Evolutionary conservation across 2,329 filamentous ascomycete genomes (phyloP), one percentile per base, ranked within the genome.

Genomic region (Diplodia sapinea): DNA sequence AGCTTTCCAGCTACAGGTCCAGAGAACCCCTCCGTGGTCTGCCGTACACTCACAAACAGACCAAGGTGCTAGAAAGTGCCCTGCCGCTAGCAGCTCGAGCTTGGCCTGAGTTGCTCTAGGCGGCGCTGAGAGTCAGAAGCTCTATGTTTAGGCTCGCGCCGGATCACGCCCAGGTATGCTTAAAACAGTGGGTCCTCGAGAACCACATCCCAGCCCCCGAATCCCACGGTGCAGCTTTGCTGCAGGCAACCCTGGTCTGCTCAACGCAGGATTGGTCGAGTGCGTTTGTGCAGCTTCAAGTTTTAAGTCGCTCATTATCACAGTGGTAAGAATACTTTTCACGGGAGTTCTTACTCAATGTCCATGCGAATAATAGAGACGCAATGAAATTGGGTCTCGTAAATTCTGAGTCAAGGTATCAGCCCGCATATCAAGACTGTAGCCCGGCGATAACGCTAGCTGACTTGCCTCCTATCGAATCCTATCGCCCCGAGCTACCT

Each of bases 81-180:
- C 43, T 47, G 43, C 17, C 57, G 47, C 57, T 50, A 62, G 57
- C 9, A 33, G 26, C 40, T n/a, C 40, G 29, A 31, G 17, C 57
- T 36, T 43, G 57, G n/a, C 23, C 38, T 62, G 26, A 49, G 56
- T 23, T 61, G 13, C 56, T 61, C 23, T 62, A 6, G 55, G 38
- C 17, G 33, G 29, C 29, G 43, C 47, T 29, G 59, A 63, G 43
- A 47, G 33, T 63, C 57, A 61, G 59, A 38, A 47, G 57, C 59
- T 36, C n/a, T 26, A 33, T 26, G n/a, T 38, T 62, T 36, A 51
- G 59, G 47, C 59, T 50, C 31, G 15, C 54, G 26, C 47, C 59
- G 59, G 59, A 63, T 63, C 47, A 20, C 13, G 38, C 57, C 38
- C 17, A 17, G 29, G 47, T 63, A 63, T 51, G 59, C 59, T 63